Percentiles rank a stretch among this genome's conserved stretches.
Conservation (phyloP, 2,329 filamentous ascomycete genomes). For the Botrytis porri region DNA sequence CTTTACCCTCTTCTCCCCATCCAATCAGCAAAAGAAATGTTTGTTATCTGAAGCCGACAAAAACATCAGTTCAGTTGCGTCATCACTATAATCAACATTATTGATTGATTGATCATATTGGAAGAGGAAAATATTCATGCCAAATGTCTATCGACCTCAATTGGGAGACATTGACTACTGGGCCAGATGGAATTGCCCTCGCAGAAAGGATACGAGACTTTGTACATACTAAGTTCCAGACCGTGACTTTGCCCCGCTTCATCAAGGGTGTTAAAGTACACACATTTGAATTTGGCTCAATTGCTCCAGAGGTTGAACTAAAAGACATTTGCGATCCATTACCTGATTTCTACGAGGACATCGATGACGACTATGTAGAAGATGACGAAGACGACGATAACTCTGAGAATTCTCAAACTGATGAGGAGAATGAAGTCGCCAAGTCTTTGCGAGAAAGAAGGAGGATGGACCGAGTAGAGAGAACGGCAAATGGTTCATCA, state of each 20-base stretch:
- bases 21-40: background rate
- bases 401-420: constrained; percentile 23
- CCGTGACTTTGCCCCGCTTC: constrained; percentile 86
- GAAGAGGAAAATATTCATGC: background rate
- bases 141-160: constrained; percentile 96
- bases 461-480: constrained; percentile 39
- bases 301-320: constrained; percentile 81
- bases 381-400: constrained; percentile 46
- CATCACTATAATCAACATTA: background rate
- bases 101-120: background rate
- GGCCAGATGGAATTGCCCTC: constrained; percentile 79
- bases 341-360: constrained; percentile 92
- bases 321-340: constrained; percentile 97
- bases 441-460: constrained; percentile 38
- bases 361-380: constrained; percentile 60
- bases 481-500: constrained; percentile 33
- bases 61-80: background rate
- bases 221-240: constrained; percentile 93
- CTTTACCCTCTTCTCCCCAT: background rate
- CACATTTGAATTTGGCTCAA: constrained; percentile 85
- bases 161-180: constrained; percentile 89
- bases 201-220: constrained; percentile 87
- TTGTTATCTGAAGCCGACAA: background rate
- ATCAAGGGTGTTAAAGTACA: constrained; percentile 95
- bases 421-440: constrained; percentile 23